Conservation (phyloP, 139 green algal species). For the Ulvella scutata region DNA sequence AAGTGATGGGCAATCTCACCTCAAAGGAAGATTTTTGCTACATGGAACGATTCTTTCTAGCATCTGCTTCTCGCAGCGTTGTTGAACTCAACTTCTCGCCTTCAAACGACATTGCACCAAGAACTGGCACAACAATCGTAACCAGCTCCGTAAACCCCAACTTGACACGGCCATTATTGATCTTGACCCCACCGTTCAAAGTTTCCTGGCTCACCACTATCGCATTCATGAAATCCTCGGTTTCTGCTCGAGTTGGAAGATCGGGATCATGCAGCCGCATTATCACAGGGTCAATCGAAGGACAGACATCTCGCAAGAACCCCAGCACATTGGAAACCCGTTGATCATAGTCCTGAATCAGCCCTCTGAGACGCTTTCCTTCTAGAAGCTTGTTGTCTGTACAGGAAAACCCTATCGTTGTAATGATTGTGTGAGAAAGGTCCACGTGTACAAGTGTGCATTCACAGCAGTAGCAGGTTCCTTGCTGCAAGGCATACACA, state of each 20-base stretch:
- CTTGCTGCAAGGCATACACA: neutral
- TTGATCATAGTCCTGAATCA: slow-evolving; percentile 53
- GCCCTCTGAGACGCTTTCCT: slow-evolving; percentile 49
- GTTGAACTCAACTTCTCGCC: slow-evolving; percentile 50
- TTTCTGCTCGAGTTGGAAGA: slow-evolving; percentile 47
- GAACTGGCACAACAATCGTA: slow-evolving; percentile 55
- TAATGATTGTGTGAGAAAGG: neutral
- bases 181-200: slow-evolving; percentile 37
- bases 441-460: neutral
- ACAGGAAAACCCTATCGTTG: neutral
- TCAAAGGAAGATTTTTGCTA: too few relatives aligned
- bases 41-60: too few relatives aligned
- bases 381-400: slow-evolving; percentile 54
- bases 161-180: slow-evolving; percentile 39
- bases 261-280: neutral
- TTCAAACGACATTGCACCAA: slow-evolving; percentile 13
- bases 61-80: slow-evolving; percentile 24
- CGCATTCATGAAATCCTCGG: slow-evolving; percentile 45
- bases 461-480: neutral
- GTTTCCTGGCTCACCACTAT: slow-evolving; percentile 84
- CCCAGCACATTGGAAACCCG: slow-evolving; percentile 23
- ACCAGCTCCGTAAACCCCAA: slow-evolving; percentile 38
- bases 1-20: too few relatives aligned
- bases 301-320: slow-evolving; percentile 42
- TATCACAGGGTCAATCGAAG: slow-evolving; percentile 6